Percentiles rank a stretch among this genome's conserved stretches.
These are phyloP conservation scores for Scytalidium sp. DNA, from an alignment of 2,329 filamentous ascomycete species.

Conservation along the genomic window DNA sequence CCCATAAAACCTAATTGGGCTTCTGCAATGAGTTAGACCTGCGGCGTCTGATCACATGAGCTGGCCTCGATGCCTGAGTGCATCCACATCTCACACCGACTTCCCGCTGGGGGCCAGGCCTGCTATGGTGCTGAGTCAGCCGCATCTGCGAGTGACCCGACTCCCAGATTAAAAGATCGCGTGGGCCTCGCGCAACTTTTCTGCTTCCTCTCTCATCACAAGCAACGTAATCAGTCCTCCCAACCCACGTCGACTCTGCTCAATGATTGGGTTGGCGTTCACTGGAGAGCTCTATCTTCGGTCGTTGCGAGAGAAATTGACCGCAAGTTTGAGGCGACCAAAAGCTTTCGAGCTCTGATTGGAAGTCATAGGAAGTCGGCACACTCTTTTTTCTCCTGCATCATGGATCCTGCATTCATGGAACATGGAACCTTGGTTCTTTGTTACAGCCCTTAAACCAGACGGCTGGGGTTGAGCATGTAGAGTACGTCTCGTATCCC, in stretches of 20 bases:
- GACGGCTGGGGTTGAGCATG: too few species aligned
- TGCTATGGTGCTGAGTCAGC: too few species aligned
- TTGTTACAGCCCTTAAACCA: neutral
- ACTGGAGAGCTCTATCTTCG: conserved; percentile 17
- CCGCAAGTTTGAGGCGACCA: conserved; percentile 34
- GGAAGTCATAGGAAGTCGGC: conserved; percentile 31
- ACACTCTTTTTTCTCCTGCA: conserved; percentile 15
- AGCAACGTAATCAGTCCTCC: conserved; percentile 25
- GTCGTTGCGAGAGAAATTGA: conserved; percentile 29
- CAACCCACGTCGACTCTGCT: conserved; percentile 22
- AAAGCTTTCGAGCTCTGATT: conserved; percentile 28
- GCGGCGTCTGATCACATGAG: neutral
- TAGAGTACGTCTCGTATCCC: too few species aligned
- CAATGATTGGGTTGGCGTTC: conserved; percentile 25
- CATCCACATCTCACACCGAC: too few species aligned
- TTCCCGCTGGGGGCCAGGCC: too few species aligned
- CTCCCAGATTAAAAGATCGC: too few species aligned
- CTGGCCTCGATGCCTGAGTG: neutral
- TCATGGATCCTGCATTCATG: neutral
- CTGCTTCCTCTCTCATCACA: conserved; percentile 9
- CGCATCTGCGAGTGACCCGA: too few species aligned
- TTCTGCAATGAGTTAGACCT: neutral
- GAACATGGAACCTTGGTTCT: neutral
- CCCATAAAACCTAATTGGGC: neutral
- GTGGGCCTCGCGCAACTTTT: neutral